phyloP scores from a whole-genome alignment of 495 filamentous ascomycete species.

The Penicillium malachiteum region DNA sequence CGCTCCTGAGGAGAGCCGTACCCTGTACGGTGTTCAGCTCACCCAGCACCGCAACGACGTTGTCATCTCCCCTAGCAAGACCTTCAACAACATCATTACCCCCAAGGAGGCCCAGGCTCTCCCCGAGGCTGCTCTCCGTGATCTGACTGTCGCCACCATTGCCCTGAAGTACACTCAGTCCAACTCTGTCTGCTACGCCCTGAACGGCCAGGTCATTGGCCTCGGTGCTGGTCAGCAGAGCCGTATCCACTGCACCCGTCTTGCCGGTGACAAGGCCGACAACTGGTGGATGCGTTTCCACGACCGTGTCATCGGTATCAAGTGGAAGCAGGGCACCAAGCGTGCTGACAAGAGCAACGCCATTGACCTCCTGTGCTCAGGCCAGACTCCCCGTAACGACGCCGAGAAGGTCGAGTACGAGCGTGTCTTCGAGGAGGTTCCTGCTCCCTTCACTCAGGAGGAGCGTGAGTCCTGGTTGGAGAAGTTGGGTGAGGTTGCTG shows the following conservation, averaged over 20 bases:
- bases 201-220: constrained; percentile 91
- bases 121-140: constrained; percentile 77
- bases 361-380: constrained; percentile 90
- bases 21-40: constrained; percentile 83
- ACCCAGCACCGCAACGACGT: constrained; percentile 91
- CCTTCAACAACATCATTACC: constrained; percentile 80
- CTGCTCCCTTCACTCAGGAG: constrained; percentile 73
- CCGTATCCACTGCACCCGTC: constrained; percentile 94
- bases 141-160: constrained; percentile 94
- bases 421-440: constrained; percentile 88
- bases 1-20: constrained; percentile 69
- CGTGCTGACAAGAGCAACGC: constrained; percentile 96
- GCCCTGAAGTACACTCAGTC: constrained; percentile 97
- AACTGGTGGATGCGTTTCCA: constrained; percentile 99
- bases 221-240: constrained; percentile 96
- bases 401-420: constrained; percentile 84
- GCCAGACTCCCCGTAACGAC: constrained; percentile 73
- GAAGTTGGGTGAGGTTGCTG: constrained; percentile 76
- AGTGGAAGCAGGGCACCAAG: constrained; percentile 97
- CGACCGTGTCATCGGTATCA: constrained; percentile 77
- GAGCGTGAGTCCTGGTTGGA: constrained; percentile 82
- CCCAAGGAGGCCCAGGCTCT: constrained; percentile 73
- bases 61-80: constrained; percentile 73
- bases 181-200: constrained; percentile 97
- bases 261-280: constrained; percentile 98